phyloP scores from a whole-genome alignment of 139 green algal genomes.

The Medakamo hakoo region DNA sequence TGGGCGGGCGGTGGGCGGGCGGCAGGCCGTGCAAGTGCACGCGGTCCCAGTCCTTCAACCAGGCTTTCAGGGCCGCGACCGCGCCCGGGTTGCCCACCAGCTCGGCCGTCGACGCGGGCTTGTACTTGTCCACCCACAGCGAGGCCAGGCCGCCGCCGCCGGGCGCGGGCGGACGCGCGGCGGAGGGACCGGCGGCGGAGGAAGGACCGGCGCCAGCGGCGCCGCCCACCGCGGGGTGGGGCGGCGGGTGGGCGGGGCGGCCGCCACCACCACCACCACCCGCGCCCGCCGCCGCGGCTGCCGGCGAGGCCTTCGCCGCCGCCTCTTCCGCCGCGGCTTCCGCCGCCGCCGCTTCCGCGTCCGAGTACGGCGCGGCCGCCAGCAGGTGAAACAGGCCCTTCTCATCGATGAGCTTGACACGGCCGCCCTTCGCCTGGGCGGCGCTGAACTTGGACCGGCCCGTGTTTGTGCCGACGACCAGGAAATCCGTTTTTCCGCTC shows the following conservation, averaged over 20 bases:
- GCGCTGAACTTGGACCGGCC: constrained; percentile 43
- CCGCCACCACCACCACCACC: neutral
- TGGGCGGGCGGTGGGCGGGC: constrained; percentile 1
- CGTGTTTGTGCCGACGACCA: constrained; percentile 47
- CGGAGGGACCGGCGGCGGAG: neutral
- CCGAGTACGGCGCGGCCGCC: constrained; percentile 17
- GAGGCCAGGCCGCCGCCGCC: constrained; percentile 7
- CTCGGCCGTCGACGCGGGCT: constrained; percentile 50
- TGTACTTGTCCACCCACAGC: constrained; percentile 91
- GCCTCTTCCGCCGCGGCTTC: neutral
- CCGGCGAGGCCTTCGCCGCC: neutral
- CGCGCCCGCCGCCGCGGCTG: neutral
- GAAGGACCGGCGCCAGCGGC: neutral
- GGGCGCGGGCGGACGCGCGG: too few species aligned
- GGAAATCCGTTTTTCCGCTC: constrained; percentile 70
- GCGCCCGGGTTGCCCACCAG: constrained; percentile 73
- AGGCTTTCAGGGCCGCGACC: constrained; percentile 39
- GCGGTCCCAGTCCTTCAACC: constrained; percentile 54
- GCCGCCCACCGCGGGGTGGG: constrained; percentile 1
- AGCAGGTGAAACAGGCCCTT: constrained; percentile 67
- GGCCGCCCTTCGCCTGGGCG: constrained; percentile 32
- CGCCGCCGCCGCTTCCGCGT: constrained; percentile 1
- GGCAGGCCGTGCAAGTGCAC: constrained; percentile 42
- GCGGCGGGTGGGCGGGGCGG: neutral
- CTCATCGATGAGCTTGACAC: constrained; percentile 52